Conservation (phyloP, 2,329 filamentous ascomycete species). For the Curvularia verruculosa region DNA sequence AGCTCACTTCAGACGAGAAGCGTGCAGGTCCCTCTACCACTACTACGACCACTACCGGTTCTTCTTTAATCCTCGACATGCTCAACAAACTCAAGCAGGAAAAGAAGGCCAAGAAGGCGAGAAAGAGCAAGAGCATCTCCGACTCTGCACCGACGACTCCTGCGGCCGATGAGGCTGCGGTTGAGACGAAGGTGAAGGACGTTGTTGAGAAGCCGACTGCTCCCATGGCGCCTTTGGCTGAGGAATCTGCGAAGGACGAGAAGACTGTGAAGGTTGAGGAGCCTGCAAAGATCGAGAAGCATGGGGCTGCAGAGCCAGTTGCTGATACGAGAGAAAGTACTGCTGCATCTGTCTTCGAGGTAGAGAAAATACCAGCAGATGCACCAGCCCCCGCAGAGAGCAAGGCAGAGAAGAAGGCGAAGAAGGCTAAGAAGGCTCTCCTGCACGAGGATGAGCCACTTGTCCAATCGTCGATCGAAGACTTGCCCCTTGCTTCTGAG, state of each 20-base stretch:
- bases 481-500: neutral
- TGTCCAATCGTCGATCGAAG: slow-evolving; percentile 2
- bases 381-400: slow-evolving; percentile 23
- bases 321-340: slow-evolving; percentile 25
- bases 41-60: slow-evolving; percentile 10
- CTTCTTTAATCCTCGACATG: slow-evolving; percentile 36
- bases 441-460: slow-evolving; percentile 9
- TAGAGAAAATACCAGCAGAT: slow-evolving; percentile 6
- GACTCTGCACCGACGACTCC: slow-evolving; percentile 34
- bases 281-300: neutral
- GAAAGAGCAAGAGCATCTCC: slow-evolving; percentile 28
- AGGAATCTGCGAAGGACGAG: neutral
- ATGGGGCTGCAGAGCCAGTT: slow-evolving; percentile 1
- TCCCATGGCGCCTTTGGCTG: neutral
- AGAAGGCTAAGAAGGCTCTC: slow-evolving; percentile 23
- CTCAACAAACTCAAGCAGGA: slow-evolving; percentile 39
- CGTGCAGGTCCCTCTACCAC: slow-evolving; percentile 19
- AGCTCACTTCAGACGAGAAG: slow-evolving; percentile 19
- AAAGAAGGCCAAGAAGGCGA: slow-evolving; percentile 35
- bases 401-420: slow-evolving; percentile 37
- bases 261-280: neutral
- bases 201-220: slow-evolving; percentile 17
- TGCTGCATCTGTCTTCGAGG: slow-evolving; percentile 1
- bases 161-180: slow-evolving; percentile 26
- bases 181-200: slow-evolving; percentile 31